These are phyloP conservation scores for Verruconis gallopava DNA, from an alignment of 2,329 filamentous ascomycete genomes.

Conservation along the genomic window DNA sequence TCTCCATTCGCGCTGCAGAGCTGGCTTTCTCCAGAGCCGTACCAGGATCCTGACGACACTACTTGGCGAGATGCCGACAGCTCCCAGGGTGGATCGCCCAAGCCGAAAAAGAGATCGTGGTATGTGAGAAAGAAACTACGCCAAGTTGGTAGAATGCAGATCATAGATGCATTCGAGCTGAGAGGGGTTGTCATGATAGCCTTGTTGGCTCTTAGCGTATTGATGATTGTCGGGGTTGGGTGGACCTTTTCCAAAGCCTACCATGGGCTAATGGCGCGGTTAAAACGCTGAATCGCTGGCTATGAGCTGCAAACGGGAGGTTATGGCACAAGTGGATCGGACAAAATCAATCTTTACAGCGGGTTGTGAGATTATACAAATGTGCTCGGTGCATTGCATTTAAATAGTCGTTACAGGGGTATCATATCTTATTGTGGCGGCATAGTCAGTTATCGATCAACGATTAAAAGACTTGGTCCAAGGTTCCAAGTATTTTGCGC, in stretches of 20 bases:
- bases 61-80: slow-evolving; percentile 16
- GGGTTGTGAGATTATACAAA: too few species aligned
- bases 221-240: slow-evolving; percentile 7
- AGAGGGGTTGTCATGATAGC: slow-evolving; percentile 40
- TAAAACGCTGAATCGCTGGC: background rate
- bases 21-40: slow-evolving; percentile 30
- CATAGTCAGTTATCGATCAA: too few species aligned
- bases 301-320: too few species aligned
- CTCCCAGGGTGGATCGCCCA: slow-evolving; percentile 14
- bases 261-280: background rate
- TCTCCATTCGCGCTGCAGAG: slow-evolving; percentile 22
- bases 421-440: too few species aligned
- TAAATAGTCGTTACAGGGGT: too few species aligned
- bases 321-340: too few species aligned
- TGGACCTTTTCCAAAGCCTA: slow-evolving; percentile 1
- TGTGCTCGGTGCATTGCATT: too few species aligned
- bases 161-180: slow-evolving; percentile 50
- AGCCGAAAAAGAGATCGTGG: slow-evolving; percentile 17
- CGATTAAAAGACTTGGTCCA: too few species aligned
- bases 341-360: too few species aligned
- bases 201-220: slow-evolving; percentile 28
- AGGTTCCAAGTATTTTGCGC: too few species aligned
- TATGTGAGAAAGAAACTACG: slow-evolving; percentile 30
- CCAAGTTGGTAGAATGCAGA: slow-evolving; percentile 49
- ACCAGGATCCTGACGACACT: slow-evolving; percentile 24